phyloP scores from a whole-genome alignment of 768 basidiomycete species.

The Serpula lacrymans region DNA sequence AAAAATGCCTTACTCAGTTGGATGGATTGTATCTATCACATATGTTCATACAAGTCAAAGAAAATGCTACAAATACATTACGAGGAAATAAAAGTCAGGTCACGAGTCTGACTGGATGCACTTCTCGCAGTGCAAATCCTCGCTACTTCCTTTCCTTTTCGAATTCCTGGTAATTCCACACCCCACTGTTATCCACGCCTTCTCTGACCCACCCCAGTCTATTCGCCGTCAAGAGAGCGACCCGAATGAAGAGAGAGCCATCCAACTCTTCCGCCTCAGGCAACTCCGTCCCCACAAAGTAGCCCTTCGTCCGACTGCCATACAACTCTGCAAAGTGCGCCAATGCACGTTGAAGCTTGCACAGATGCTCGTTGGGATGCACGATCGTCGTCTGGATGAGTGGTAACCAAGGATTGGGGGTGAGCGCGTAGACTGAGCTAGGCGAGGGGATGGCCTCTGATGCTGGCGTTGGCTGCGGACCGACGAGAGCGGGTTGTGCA shows the following conservation, averaged over 20 bases:
- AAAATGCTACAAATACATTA: too few relatives aligned
- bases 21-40: too few relatives aligned
- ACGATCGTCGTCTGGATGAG: slow-evolving; percentile 50
- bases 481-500: slow-evolving; percentile 16
- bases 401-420: slow-evolving; percentile 58
- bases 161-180: slow-evolving; percentile 29
- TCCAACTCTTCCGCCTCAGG: slow-evolving; percentile 35
- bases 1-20: too few relatives aligned
- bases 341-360: slow-evolving; percentile 48
- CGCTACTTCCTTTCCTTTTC: too few relatives aligned
- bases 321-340: slow-evolving; percentile 44
- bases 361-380: slow-evolving; percentile 57
- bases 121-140: too few relatives aligned
- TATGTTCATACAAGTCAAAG: too few relatives aligned
- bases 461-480: slow-evolving; percentile 16
- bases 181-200: slow-evolving; percentile 26
- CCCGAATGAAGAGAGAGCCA: slow-evolving; percentile 60
- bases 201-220: slow-evolving; percentile 39
- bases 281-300: slow-evolving; percentile 21
- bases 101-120: too few relatives aligned
- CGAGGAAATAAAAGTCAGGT: too few relatives aligned
- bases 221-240: slow-evolving; percentile 49
- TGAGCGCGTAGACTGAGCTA: slow-evolving; percentile 32
- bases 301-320: slow-evolving; percentile 34
- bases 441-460: slow-evolving; percentile 23